phyloP scores from a whole-genome alignment of 768 basidiomycete genomes.

The Collybiopsis luxurians region DNA sequence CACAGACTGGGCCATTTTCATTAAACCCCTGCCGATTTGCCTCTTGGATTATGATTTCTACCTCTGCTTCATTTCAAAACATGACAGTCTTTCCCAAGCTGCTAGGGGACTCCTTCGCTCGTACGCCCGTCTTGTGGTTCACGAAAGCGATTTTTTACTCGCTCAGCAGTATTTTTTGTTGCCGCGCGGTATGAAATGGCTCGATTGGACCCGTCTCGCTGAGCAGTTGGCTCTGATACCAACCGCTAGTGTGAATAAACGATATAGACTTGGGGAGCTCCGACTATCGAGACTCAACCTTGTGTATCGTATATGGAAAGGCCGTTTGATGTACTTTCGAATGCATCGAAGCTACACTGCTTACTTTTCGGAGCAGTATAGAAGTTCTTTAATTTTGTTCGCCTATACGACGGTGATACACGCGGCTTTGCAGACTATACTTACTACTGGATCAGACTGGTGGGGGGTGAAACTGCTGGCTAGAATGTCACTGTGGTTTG shows the following conservation, averaged over 20 bases:
- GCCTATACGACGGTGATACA: background rate
- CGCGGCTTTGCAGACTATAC: background rate
- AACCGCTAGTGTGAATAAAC: background rate
- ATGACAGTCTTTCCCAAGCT: background rate
- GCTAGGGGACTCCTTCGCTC: background rate
- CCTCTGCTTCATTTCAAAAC: background rate
- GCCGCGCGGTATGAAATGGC: background rate
- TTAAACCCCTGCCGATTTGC: background rate
- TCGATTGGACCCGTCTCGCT: background rate
- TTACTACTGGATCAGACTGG: background rate
- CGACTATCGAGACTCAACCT: slow-evolving; percentile 10
- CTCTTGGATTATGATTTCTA: background rate
- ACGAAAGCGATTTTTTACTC: background rate
- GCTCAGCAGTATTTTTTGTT: background rate
- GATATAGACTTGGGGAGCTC: slow-evolving; percentile 11
- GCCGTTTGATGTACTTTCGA: slow-evolving; percentile 6
- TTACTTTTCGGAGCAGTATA: background rate
- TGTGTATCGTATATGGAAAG: background rate
- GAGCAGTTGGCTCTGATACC: background rate
- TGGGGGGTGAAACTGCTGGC: background rate
- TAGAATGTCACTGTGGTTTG: background rate
- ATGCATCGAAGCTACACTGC: slow-evolving; percentile 1
- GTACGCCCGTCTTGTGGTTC: background rate
- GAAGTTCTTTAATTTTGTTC: background rate
- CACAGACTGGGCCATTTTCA: background rate